These are phyloP conservation scores for Clitopilus passeckerianus DNA, from an alignment of 768 basidiomycete species.

Conservation along the genomic window DNA sequence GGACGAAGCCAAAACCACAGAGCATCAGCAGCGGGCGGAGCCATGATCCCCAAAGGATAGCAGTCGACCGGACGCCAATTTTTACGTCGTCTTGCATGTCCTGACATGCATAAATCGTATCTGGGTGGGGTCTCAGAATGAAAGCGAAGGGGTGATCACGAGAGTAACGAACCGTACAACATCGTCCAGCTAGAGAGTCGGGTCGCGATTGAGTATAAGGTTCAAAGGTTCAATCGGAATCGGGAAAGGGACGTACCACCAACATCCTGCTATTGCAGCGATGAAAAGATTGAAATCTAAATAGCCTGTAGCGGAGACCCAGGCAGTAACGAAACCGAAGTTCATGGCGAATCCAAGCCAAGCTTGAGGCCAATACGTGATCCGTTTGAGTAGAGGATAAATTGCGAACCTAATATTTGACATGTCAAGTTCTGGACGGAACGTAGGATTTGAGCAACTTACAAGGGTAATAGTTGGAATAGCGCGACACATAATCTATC, in stretches of 20 bases:
- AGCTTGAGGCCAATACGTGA: constrained; percentile 58
- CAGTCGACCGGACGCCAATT: constrained; percentile 73
- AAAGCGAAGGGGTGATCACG: not conserved
- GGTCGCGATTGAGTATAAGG: not conserved
- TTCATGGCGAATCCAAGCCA: constrained; percentile 60
- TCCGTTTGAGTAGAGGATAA: constrained; percentile 51
- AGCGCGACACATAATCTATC: constrained; percentile 35
- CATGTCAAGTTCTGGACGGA: not conserved
- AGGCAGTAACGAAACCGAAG: constrained; percentile 45
- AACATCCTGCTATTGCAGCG: constrained; percentile 33
- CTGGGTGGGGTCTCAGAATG: constrained; percentile 3
- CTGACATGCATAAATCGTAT: constrained; percentile 63
- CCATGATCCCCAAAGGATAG: constrained; percentile 61
- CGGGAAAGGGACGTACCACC: constrained; percentile 31
- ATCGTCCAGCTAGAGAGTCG: constrained; percentile 36
- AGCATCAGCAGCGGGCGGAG: constrained; percentile 51
- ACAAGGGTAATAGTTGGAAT: constrained; percentile 43
- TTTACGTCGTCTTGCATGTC: constrained; percentile 71
- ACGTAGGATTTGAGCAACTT: constrained; percentile 9
- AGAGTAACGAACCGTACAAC: constrained; percentile 32
- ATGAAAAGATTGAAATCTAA: constrained; percentile 26
- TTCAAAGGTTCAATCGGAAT: not conserved
- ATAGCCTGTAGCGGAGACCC: constrained; percentile 32
- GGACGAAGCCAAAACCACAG: constrained; percentile 49
- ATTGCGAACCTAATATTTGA: constrained; percentile 26